These are phyloP conservation scores for Globisporangium solare DNA, from an alignment of 352 stramenopile genomes.

Conservation along the genomic window DNA sequence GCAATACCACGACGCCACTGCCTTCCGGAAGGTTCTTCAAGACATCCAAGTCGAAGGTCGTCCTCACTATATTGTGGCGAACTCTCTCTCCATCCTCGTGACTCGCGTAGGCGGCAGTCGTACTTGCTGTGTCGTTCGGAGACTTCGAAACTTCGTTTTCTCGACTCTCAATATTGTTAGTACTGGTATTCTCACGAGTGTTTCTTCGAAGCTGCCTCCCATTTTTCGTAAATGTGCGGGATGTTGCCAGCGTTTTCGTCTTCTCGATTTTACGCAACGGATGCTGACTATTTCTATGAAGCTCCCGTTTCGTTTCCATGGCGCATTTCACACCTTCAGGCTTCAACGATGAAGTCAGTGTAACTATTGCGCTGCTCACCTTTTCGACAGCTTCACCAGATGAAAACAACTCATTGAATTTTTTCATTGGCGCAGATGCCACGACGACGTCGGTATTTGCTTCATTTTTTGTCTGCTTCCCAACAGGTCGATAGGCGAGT, in stretches of 20 bases:
- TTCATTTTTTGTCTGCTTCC: slow-evolving; percentile 1
- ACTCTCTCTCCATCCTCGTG: slow-evolving; percentile 1
- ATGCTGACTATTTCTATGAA: too few species aligned
- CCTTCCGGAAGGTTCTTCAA: slow-evolving; percentile 16
- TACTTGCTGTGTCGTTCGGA: background rate
- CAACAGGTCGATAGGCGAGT: slow-evolving; percentile 10
- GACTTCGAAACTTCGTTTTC: too few species aligned
- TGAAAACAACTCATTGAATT: slow-evolving; percentile 1
- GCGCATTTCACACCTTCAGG: too few species aligned
- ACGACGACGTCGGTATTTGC: background rate
- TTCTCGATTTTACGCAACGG: too few species aligned
- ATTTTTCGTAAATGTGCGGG: too few species aligned
- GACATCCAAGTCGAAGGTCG: slow-evolving; percentile 3
- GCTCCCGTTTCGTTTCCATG: too few species aligned
- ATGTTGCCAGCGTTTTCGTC: too few species aligned
- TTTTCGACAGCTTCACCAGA: background rate
- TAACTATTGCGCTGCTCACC: background rate
- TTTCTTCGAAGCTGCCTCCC: too few species aligned
- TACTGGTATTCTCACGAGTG: too few species aligned
- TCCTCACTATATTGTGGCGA: slow-evolving; percentile 3
- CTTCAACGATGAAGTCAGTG: background rate
- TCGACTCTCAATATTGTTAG: too few species aligned
- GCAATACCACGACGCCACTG: slow-evolving; percentile 16
- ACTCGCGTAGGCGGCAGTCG: too few species aligned
- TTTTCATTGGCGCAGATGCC: background rate